phyloP scores from a whole-genome alignment of 2,329 filamentous ascomycete genomes.

The Beauveria caledonica region DNA sequence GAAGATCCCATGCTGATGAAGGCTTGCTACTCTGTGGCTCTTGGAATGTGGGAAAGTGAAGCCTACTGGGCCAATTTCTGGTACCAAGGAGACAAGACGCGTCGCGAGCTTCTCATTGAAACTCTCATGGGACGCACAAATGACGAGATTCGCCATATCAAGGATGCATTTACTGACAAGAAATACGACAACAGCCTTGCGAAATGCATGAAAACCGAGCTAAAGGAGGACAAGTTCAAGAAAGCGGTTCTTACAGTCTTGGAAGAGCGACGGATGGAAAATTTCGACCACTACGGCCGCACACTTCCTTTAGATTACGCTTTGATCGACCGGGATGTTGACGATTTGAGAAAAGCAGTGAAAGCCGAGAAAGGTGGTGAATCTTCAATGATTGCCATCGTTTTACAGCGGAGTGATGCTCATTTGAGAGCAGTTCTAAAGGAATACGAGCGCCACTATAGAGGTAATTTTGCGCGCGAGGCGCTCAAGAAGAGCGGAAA shows the following conservation, averaged over 20 bases:
- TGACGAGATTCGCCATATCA: conserved; percentile 78
- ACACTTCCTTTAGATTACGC: conserved; percentile 48
- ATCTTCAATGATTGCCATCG: conserved; percentile 76
- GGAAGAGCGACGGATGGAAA: conserved; percentile 77
- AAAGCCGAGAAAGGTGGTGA: conserved; percentile 75
- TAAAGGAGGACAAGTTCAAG: conserved; percentile 95
- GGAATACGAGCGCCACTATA: conserved; percentile 64
- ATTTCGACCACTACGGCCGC: conserved; percentile 58
- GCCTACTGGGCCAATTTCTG: conserved; percentile 98
- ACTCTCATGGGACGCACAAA: conserved; percentile 85
- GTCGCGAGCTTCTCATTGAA: conserved; percentile 87
- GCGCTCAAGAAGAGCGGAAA: conserved; percentile 85
- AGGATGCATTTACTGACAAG: conserved; percentile 81
- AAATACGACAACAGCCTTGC: conserved; percentile 77
- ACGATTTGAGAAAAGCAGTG: conserved; percentile 59
- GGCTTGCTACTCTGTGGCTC: conserved; percentile 78
- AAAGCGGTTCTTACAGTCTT: conserved; percentile 76
- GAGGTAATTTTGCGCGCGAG: conserved; percentile 77
- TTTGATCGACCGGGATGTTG: conserved; percentile 62
- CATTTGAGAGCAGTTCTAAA: conserved; percentile 76
- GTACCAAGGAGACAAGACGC: conserved; percentile 81
- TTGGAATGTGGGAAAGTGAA: conserved; percentile 87
- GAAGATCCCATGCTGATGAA: conserved; percentile 74
- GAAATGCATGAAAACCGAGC: conserved; percentile 83
- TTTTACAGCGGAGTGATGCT: conserved; percentile 69